These are phyloP conservation scores for Panicum virgatum DNA, from an alignment of 202 grass and related monocot genomes.

Conservation along the genomic window DNA sequence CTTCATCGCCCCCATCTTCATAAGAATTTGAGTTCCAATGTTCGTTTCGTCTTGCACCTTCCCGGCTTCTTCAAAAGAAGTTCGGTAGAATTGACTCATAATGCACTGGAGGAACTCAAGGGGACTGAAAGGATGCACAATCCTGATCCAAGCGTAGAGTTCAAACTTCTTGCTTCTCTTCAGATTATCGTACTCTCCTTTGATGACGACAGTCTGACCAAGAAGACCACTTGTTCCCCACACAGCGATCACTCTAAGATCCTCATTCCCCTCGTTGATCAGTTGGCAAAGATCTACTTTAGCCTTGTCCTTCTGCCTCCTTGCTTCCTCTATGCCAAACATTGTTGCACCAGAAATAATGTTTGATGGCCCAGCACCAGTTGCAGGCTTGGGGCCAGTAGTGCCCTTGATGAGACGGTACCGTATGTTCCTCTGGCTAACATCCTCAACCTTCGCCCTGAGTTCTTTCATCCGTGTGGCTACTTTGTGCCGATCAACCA, in stretches of 20 bases:
- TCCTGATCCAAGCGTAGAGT: not conserved
- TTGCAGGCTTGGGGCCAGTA: not conserved
- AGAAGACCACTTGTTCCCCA: not conserved
- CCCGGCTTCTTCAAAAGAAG: not conserved
- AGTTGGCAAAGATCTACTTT: not conserved
- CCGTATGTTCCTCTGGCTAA: too few species aligned
- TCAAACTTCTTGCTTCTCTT: not conserved
- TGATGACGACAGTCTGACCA: not conserved
- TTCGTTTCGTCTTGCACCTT: not conserved
- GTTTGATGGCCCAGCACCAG: not conserved
- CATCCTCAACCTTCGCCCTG: too few species aligned
- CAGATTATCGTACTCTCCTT: not conserved
- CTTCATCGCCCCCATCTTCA: not conserved
- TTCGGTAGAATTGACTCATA: not conserved
- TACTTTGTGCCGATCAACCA: not conserved
- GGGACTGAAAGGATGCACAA: not conserved
- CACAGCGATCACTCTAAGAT: not conserved
- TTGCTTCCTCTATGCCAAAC: conserved; percentile 11
- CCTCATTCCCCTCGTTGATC: not conserved
- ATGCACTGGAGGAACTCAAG: not conserved
- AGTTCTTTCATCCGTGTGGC: too few species aligned
- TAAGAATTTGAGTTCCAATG: not conserved
- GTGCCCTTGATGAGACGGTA: too few species aligned
- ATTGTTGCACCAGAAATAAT: not conserved
- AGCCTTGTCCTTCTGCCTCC: not conserved